Percentiles rank a stretch among this genome's conserved stretches.
Evolutionary conservation across 106 monocot species (phyloP).

Genomic region (Dendrobium catenatum): DNA sequence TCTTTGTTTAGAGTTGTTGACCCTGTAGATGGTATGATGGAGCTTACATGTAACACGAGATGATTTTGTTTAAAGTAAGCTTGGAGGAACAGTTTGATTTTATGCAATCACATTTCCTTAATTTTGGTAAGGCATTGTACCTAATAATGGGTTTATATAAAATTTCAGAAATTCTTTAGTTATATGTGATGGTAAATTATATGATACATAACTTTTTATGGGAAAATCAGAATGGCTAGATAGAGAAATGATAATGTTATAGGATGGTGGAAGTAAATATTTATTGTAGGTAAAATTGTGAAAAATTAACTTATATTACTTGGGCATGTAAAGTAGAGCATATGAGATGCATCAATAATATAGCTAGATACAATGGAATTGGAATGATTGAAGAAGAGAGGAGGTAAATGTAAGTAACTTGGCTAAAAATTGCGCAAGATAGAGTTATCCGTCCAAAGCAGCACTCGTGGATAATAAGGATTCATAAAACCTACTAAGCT

Average conservation of each 20-base stretch:
- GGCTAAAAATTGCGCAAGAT: no score
- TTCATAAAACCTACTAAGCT: no score
- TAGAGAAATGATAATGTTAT: neutral
- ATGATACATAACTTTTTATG: neutral
- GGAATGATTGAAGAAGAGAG: no score
- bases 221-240: neutral
- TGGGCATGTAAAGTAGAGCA: neutral
- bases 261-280: neutral
- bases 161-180: neutral
- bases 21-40: neutral
- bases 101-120: constrained; percentile 2
- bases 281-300: neutral
- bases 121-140: neutral
- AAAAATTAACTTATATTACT: neutral
- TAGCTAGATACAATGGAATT: no score
- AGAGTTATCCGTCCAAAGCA: no score
- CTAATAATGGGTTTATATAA: neutral
- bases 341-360: no score
- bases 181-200: neutral
- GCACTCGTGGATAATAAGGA: no score
- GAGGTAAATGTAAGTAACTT: no score
- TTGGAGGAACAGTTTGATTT: neutral
- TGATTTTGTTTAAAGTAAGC: neutral
- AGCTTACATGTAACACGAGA: neutral
- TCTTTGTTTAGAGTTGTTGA: neutral